Evolutionary conservation across 2,329 filamentous ascomycete genomes (phyloP), one percentile per base, ranked within the genome.

Genomic region (Teratosphaeria pseudoeucalypti): DNA sequence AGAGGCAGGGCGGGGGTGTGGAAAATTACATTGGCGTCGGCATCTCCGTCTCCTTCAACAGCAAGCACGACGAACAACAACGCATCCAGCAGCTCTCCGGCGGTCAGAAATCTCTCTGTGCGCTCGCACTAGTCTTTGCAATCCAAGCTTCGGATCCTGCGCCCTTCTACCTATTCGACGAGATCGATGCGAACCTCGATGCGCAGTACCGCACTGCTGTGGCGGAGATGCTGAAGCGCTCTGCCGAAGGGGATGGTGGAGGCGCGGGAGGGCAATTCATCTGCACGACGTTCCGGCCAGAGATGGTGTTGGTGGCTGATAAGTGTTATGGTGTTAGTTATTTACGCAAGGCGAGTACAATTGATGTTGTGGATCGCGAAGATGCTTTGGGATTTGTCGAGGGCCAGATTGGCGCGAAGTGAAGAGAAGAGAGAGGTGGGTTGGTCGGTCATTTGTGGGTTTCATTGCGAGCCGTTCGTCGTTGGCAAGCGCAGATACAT

Each of bases 121-220:
- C 94, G 10, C 84, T 99, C n/a, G 95, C 94, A 53, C 84, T 99
- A 57, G 95, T 99, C 66, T 99, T 99, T 72, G 94, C 94, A n/a
- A 95, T 99, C 66, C 94, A 99, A 75, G 90, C 92, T 67, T 96
- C 92, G 61, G 94, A 99, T 73, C 94, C 92, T 10, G 95, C 92
- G 53, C 94, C 94, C 1, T 97, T 99, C 81, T 96, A 99, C 73
- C 92, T 99, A 69, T 99, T 99, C 68, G 94, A 99, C 74, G 94
- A 99, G 76, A 96, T 99, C 64, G 94, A 99, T 71, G 94, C 94
- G 74, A 99, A 99, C 72, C 83, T 99, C 27, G 94, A 99, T 73
- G 92, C 94, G 0, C 94, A 99, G 75, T 99, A 99, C 78, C 88
- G 94, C 62, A 96, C 94, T 1, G 92, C 94, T 0, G 94, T 99